Evolutionary conservation across 1,284 basidiomycete species (phyloP), one percentile per base, ranked within the genome.

Genomic region (Marasmius sp.): DNA sequence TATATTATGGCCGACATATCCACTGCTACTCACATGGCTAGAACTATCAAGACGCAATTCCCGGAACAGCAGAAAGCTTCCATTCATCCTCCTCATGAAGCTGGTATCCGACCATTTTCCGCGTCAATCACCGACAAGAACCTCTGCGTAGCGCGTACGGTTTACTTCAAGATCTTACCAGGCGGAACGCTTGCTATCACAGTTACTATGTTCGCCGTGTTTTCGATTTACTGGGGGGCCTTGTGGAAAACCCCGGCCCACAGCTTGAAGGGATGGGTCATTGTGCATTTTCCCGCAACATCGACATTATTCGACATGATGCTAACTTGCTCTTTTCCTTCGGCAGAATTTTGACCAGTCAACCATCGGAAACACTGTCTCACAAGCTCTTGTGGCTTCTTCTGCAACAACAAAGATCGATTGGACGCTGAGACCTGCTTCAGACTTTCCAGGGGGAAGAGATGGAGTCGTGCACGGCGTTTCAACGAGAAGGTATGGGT

Each of bases 291-390:
- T 20, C 20, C 41, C 20, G 16, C 62, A 7, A 37, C 6, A 22
- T 20, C 41, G 18, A 62, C n/a, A 18, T 2, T n/a, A 14, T 9
- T n/a, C 6, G n/a, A 27, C 7, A 33, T 27, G 14, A 45, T 22
- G 43, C 36, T 58, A 39, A n/a, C n/a, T n/a, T n/a, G n/a, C n/a
- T n/a, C n/a, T n/a, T n/a, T n/a, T n/a, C n/a, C 48, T 58, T 58
- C 49, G 10, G 55, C 56, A 86, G 84, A 82, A 86, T 66, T 86
- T 85, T 63, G 85, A 86, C 59, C 81, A 80, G 14, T 78, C 73
- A 10, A 60, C 69, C 9, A 70, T 85, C 18, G 84, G 85, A 3
- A 71, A 76, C 51, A 66, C 68, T 0, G 78, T 85, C n/a, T 71
- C 1, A 64, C 71, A 60, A 68, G 70, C 6, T 66, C 57, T 65